These are phyloP conservation scores for Hawksworthiomyces lignivorus DNA, from an alignment of 2,329 filamentous ascomycete genomes.

Conservation along the genomic window DNA sequence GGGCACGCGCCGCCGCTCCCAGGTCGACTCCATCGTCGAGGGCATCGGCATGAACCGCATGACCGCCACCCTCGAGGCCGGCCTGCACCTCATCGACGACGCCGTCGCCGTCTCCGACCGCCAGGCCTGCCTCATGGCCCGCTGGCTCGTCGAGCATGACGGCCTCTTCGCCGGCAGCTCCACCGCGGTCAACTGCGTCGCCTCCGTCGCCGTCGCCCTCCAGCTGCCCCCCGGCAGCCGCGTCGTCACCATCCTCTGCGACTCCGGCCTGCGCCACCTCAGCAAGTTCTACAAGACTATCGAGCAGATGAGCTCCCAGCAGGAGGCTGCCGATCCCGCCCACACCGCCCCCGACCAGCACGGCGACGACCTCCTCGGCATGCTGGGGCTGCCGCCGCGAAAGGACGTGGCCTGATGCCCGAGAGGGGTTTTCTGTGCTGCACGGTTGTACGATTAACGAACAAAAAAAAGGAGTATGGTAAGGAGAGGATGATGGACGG, in stretches of 20 bases:
- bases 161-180: conserved; percentile 92
- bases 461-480: no score
- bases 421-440: no score
- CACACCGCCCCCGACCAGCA: conserved; percentile 2
- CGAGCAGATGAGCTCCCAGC: conserved; percentile 49
- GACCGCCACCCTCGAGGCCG: conserved; percentile 88
- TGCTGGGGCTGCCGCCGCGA: conserved; percentile 37
- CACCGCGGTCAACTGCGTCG: conserved; percentile 92
- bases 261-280: conserved; percentile 72
- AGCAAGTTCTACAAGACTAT: conserved; percentile 80
- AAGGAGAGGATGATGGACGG: no score
- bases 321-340: conserved; percentile 21
- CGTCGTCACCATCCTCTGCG: conserved; percentile 79
- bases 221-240: conserved; percentile 52
- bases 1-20: conserved; percentile 78
- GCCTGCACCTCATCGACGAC: conserved; percentile 79
- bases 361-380: conserved; percentile 37
- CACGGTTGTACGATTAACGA: no score
- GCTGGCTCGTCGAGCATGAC: conserved; percentile 91
- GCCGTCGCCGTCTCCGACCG: conserved; percentile 81
- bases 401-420: no score
- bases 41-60: conserved; percentile 91
- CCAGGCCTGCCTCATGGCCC: conserved; percentile 88
- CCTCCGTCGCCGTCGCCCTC: conserved; percentile 62
- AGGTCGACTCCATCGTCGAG: conserved; percentile 94